Conservation (phyloP, 73 alveolate species). For the Paramecium sonneborni region DNA sequence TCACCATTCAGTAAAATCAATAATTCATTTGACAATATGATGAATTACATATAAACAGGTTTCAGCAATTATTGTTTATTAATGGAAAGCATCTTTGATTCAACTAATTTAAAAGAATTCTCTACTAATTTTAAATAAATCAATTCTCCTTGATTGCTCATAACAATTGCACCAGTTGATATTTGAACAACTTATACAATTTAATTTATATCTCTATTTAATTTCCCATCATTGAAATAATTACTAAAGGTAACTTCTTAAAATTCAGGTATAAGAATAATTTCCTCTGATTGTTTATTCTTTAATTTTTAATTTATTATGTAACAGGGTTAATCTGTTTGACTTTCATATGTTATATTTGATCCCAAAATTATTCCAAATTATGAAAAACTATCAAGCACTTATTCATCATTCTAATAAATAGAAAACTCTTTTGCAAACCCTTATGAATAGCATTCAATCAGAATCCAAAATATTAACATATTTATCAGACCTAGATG, state of each 20-base stretch:
- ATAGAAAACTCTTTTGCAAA: neutral
- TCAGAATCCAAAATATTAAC: neutral
- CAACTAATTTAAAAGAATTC: neutral
- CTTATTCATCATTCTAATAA: neutral
- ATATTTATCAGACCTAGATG: neutral
- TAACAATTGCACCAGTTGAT: neutral
- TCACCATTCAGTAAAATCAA: neutral
- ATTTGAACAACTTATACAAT: neutral
- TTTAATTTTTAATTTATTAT: neutral
- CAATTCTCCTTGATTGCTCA: neutral
- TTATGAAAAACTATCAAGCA: neutral
- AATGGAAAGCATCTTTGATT: neutral
- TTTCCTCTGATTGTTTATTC: neutral
- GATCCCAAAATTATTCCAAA: neutral
- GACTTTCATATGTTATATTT: neutral
- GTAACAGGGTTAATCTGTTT: neutral
- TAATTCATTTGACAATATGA: neutral
- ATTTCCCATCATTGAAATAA: neutral
- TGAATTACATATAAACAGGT: neutral
- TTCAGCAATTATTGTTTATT: neutral
- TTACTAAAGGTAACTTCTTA: neutral
- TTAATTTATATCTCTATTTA: neutral
- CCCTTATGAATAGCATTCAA: neutral
- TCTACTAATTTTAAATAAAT: neutral
- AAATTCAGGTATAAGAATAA: neutral